These are phyloP conservation scores for Spiromastix sp. DNA, from an alignment of 2,329 filamentous ascomycete species.

Conservation along the genomic window DNA sequence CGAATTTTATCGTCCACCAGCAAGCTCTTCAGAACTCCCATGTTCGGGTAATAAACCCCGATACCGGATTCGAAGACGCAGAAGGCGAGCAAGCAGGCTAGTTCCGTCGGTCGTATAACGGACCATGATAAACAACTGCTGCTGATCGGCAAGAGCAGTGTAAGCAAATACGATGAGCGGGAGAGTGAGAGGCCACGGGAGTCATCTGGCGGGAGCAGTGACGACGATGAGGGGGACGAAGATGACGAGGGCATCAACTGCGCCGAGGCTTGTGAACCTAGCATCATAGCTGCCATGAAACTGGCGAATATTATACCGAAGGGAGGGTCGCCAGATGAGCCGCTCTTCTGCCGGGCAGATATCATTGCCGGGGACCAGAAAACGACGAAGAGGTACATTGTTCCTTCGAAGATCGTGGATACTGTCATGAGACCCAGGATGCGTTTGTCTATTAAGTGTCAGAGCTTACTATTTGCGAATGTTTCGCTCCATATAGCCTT, in stretches of 20 bases:
- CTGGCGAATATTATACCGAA: slow-evolving; percentile 34
- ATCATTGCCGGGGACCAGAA: slow-evolving; percentile 51
- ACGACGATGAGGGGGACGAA: not conserved
- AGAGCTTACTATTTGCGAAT: not conserved
- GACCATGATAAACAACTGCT: slow-evolving; percentile 33
- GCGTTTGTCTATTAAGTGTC: slow-evolving; percentile 27
- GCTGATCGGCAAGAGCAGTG: slow-evolving; percentile 30
- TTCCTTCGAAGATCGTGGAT: slow-evolving; percentile 46
- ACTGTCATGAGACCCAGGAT: slow-evolving; percentile 43
- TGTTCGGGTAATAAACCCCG: slow-evolving; percentile 48
- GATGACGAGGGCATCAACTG: slow-evolving; percentile 19
- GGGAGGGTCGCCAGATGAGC: slow-evolving; percentile 17
- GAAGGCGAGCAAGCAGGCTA: slow-evolving; percentile 44
- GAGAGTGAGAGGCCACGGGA: slow-evolving; percentile 20
- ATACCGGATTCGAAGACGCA: slow-evolving; percentile 48
- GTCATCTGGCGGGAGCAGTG: not conserved
- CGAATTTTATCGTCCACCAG: slow-evolving; percentile 45
- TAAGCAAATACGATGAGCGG: slow-evolving; percentile 25
- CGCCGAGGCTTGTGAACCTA: slow-evolving; percentile 47
- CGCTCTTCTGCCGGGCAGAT: slow-evolving; percentile 22
- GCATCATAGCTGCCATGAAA: slow-evolving; percentile 51
- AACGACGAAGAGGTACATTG: slow-evolving; percentile 54
- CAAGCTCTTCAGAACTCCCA: slow-evolving; percentile 44
- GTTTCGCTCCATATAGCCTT: no score
- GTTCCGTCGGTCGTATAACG: slow-evolving; percentile 29